Evolutionary conservation across 768 basidiomycete genomes (phyloP).

Genomic region (Lentinula boryana): DNA sequence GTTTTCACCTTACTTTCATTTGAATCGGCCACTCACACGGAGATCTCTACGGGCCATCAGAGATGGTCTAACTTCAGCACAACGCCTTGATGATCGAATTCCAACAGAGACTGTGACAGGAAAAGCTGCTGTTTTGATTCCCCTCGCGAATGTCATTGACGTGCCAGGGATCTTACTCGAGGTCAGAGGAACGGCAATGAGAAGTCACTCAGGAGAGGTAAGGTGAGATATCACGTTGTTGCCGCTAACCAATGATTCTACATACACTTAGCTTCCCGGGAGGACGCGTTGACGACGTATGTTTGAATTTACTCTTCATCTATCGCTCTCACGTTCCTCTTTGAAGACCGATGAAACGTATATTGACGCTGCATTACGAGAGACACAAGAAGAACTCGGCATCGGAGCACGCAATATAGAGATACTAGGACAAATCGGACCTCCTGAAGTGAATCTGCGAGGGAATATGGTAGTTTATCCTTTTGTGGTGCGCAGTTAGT

Average conservation of each 20-base stretch:
- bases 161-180: slow-evolving; percentile 67
- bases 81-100: background rate
- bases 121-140: slow-evolving; percentile 70
- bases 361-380: slow-evolving; percentile 56
- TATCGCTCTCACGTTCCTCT: slow-evolving; percentile 3
- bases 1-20: slow-evolving; percentile 9
- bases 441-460: slow-evolving; percentile 50
- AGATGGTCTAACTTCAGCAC: slow-evolving; percentile 14
- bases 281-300: slow-evolving; percentile 60
- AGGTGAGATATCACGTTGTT: slow-evolving; percentile 38
- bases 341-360: slow-evolving; percentile 47
- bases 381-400: slow-evolving; percentile 72
- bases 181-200: slow-evolving; percentile 56
- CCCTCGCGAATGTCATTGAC: slow-evolving; percentile 67
- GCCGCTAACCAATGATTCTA: background rate
- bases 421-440: slow-evolving; percentile 58
- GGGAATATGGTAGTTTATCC: slow-evolving; percentile 69
- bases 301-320: slow-evolving; percentile 9
- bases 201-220: slow-evolving; percentile 77
- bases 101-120: slow-evolving; percentile 11
- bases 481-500: slow-evolving; percentile 52
- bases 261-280: slow-evolving; percentile 60
- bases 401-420: slow-evolving; percentile 55
- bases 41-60: slow-evolving; percentile 24
- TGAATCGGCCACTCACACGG: slow-evolving; percentile 30